Evolutionary conservation across 805 yeast species (phyloP).

Genomic region (Diddensiella transvaalensis): DNA sequence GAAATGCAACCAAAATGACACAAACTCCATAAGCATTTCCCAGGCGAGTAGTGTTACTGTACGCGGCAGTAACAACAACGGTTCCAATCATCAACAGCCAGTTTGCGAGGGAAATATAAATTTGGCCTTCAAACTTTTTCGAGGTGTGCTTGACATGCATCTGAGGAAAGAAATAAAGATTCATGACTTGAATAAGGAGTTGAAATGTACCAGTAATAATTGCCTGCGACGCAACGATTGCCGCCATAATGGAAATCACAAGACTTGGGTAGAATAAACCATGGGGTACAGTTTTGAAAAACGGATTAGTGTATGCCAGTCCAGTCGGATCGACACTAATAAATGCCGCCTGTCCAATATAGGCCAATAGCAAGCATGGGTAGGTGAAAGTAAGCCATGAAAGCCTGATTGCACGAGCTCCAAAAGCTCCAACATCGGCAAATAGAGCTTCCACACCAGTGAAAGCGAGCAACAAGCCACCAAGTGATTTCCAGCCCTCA

Average conservation of each 20-base stretch:
- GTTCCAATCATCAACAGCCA: constrained; percentile 51
- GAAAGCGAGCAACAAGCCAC: constrained; percentile 51
- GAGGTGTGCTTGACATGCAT: constrained; percentile 46
- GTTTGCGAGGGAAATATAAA: constrained; percentile 51
- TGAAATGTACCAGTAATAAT: constrained; percentile 54
- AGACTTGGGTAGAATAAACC: constrained; percentile 34
- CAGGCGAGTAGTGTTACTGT: constrained; percentile 46
- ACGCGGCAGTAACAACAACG: constrained; percentile 49
- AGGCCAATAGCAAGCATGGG: constrained; percentile 49
- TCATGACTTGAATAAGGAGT: constrained; percentile 50
- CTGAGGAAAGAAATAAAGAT: constrained; percentile 52
- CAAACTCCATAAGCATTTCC: constrained; percentile 63
- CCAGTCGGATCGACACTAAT: constrained; percentile 12
- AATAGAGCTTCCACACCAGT: constrained; percentile 66
- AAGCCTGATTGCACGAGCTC: constrained; percentile 46
- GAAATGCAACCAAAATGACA: constrained; percentile 50
- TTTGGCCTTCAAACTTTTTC: constrained; percentile 44
- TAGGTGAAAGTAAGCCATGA: constrained; percentile 47
- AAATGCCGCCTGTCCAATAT: constrained; percentile 55
- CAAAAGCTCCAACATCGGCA: constrained; percentile 59
- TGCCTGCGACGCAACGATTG: constrained; percentile 60
- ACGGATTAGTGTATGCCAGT: constrained; percentile 14
- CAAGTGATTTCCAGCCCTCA: constrained; percentile 38
- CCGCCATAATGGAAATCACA: constrained; percentile 50
- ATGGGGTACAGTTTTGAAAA: constrained; percentile 16